Conservation (phyloP, 169 alveolate species). For the Cryptosporidium andersoni region DNA sequence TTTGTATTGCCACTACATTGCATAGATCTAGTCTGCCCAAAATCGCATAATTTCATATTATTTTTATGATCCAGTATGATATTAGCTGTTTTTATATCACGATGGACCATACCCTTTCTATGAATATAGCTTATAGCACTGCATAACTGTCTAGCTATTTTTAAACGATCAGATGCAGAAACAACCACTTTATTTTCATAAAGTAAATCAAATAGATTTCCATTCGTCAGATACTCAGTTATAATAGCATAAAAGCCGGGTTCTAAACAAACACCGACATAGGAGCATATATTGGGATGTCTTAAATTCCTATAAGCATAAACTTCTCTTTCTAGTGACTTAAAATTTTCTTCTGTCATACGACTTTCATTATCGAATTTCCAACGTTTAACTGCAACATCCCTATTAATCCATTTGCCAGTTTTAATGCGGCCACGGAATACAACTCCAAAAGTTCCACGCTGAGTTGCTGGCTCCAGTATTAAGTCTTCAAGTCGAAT, state of each 20-base stretch:
- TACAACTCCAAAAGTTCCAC: slow-evolving; percentile 71
- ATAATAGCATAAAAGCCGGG: slow-evolving; percentile 77
- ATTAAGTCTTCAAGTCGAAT: slow-evolving; percentile 52
- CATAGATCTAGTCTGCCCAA: slow-evolving; percentile 81
- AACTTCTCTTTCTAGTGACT: slow-evolving; percentile 80
- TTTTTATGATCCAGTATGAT: slow-evolving; percentile 77
- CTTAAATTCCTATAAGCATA: slow-evolving; percentile 77
- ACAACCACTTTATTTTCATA: slow-evolving; percentile 74
- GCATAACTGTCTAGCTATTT: slow-evolving; percentile 76
- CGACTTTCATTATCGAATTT: slow-evolving; percentile 67
- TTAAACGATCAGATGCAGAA: slow-evolving; percentile 75
- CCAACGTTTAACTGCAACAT: slow-evolving; percentile 70
- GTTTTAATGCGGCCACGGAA: slow-evolving; percentile 39
- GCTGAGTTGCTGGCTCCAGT: slow-evolving; percentile 68
- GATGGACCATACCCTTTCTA: slow-evolving; percentile 76
- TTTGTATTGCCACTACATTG: slow-evolving; percentile 70
- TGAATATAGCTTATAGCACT: slow-evolving; percentile 79
- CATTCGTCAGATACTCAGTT: slow-evolving; percentile 79
- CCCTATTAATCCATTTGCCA: slow-evolving; percentile 53
- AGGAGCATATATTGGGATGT: slow-evolving; percentile 78
- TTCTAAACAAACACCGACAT: slow-evolving; percentile 81
- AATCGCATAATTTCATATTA: slow-evolving; percentile 81
- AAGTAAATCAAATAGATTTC: slow-evolving; percentile 79
- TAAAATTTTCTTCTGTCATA: slow-evolving; percentile 53
- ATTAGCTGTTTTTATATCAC: slow-evolving; percentile 84